A percentile compares a stretch with the other conserved stretches of the same genome.
These are phyloP conservation scores for Cylindrotheca closterium DNA, from an alignment of 108 stramenopile genomes.

Conservation along the genomic window DNA sequence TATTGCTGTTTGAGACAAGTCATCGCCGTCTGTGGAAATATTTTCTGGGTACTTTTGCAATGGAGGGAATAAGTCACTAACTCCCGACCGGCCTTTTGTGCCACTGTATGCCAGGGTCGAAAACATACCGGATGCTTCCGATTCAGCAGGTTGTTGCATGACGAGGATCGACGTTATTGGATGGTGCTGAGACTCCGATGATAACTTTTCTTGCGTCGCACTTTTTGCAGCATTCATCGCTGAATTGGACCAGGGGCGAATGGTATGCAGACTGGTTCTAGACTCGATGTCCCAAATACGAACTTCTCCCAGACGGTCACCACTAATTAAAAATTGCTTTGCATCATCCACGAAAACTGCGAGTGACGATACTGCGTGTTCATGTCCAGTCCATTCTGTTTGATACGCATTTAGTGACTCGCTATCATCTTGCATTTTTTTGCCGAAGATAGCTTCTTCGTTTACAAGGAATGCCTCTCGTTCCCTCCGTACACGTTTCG, in stretches of 20 bases:
- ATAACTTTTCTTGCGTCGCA: conserved; percentile 7
- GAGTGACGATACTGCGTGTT: conserved; percentile 58
- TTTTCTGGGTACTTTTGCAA: conserved; percentile 30
- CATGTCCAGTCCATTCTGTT: conserved; percentile 70
- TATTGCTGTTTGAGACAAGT: not conserved
- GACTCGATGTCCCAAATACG: conserved; percentile 83
- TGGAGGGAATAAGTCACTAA: conserved; percentile 27
- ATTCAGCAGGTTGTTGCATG: conserved; percentile 23
- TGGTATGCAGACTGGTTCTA: conserved; percentile 56
- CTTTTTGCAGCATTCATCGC: conserved; percentile 14
- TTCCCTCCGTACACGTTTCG: conserved; percentile 6
- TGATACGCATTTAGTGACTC: conserved; percentile 15
- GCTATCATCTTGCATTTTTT: conserved; percentile 1
- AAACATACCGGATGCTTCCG: conserved; percentile 19
- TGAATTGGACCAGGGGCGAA: conserved; percentile 67
- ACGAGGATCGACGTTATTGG: conserved; percentile 61
- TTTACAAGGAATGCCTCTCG: conserved; percentile 10
- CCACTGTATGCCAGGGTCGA: not conserved
- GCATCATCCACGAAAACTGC: conserved; percentile 51
- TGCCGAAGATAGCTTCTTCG: conserved; percentile 41
- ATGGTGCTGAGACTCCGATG: conserved; percentile 25
- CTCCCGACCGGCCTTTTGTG: conserved; percentile 7
- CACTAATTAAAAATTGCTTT: conserved; percentile 51
- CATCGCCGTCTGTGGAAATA: not conserved
- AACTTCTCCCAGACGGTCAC: conserved; percentile 67